Evolutionary conservation across 2,329 filamentous ascomycete genomes (phyloP).

Genomic region (Xylariaceae sp.): DNA sequence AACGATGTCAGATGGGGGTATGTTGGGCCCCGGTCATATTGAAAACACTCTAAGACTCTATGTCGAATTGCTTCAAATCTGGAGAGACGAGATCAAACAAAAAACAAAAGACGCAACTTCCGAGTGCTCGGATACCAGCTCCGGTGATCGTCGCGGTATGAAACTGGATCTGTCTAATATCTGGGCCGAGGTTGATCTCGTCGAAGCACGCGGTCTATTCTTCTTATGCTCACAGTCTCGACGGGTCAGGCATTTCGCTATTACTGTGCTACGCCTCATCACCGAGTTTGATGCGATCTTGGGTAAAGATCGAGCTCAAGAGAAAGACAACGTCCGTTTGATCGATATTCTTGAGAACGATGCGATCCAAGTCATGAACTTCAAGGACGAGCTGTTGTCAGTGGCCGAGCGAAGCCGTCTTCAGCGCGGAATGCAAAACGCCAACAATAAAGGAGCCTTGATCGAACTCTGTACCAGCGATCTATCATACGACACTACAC

Average conservation of each 20-base stretch:
- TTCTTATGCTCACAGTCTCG: constrained; percentile 95
- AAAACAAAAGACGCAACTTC: constrained; percentile 70
- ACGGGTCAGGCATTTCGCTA: constrained; percentile 80
- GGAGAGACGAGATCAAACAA: constrained; percentile 93
- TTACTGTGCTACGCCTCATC: constrained; percentile 86
- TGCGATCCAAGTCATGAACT: constrained; percentile 80
- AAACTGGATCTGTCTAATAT: constrained; percentile 82
- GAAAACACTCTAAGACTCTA: constrained; percentile 91
- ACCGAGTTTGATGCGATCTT: constrained; percentile 90
- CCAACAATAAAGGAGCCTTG: constrained; percentile 75
- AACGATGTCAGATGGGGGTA: constrained; percentile 95
- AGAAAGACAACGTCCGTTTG: constrained; percentile 64
- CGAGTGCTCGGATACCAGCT: constrained; percentile 57
- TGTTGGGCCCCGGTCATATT: constrained; percentile 90
- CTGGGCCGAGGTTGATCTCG: constrained; percentile 90
- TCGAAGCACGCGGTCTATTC: constrained; percentile 94
- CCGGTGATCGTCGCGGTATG: constrained; percentile 63
- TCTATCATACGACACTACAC: constrained; percentile 83
- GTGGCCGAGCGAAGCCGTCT: constrained; percentile 88
- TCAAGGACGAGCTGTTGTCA: constrained; percentile 86
- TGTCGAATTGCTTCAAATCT: constrained; percentile 88
- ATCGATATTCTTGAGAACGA: constrained; percentile 91
- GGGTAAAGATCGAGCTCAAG: constrained; percentile 56
- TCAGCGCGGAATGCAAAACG: constrained; percentile 82
- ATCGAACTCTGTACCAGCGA: constrained; percentile 95